Conservation (phyloP, 176 grass and related monocot species). For the Paspalum notatum region DNA sequence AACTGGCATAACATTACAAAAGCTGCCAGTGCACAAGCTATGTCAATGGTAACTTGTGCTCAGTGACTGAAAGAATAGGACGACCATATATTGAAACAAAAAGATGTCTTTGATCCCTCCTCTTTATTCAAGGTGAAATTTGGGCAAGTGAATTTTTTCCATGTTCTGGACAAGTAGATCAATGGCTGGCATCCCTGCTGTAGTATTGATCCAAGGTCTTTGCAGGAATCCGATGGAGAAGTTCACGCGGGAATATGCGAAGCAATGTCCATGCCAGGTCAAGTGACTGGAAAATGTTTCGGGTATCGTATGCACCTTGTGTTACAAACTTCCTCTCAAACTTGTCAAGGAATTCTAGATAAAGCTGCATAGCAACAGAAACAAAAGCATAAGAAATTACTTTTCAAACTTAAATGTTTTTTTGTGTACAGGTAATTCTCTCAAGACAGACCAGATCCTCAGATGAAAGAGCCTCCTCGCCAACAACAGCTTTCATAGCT, state of each 20-base stretch:
- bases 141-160: not conserved
- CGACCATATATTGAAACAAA: not conserved
- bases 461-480: constrained; percentile 90
- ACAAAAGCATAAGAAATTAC: constrained; percentile 10
- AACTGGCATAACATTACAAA: constrained; percentile 34
- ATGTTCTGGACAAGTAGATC: constrained; percentile 28
- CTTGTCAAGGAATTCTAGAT: constrained; percentile 96
- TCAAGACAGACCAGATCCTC: constrained; percentile 68
- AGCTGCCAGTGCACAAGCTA: not conserved
- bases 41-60: not conserved
- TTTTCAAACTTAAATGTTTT: not conserved
- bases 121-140: constrained; percentile 43
- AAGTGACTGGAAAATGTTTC: constrained; percentile 97
- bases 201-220: constrained; percentile 92
- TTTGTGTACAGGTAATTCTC: not conserved
- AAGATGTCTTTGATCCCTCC: constrained; percentile 23
- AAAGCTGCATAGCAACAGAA: constrained; percentile 63
- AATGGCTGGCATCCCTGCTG: constrained; percentile 72
- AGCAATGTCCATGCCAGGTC: constrained; percentile 94
- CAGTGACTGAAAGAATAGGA: constrained; percentile 25
- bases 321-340: constrained; percentile 90
- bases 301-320: constrained; percentile 86
- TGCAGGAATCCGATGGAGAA: constrained; percentile 82
- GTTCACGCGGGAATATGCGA: constrained; percentile 86
- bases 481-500: constrained; percentile 94